Percentiles rank a stretch among this genome's conserved stretches.
Conservation (phyloP, 345 rosid genomes). For the Noccaea bulbosa region DNA sequence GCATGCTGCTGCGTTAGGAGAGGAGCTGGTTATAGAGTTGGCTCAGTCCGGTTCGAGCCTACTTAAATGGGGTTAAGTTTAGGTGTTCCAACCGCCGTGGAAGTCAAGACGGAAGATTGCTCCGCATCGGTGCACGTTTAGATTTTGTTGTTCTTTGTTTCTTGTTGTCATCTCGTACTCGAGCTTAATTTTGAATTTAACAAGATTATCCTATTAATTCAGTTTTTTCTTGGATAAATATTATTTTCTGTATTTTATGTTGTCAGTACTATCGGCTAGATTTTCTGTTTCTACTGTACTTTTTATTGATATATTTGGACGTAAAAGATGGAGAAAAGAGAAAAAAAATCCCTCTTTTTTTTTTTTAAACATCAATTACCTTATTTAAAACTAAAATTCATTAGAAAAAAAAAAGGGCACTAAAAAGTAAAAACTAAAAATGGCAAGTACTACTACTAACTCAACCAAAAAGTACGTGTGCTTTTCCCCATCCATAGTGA, state of each 20-base stretch:
- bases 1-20: slow-evolving; percentile 3
- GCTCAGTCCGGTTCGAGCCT: slow-evolving; percentile 42
- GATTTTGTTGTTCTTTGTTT: neutral
- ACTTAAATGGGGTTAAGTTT: slow-evolving; percentile 38
- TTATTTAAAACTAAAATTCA: neutral
- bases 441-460: neutral
- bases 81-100: slow-evolving; percentile 42
- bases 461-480: slow-evolving; percentile 13
- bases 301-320: neutral
- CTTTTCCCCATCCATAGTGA: slow-evolving; percentile 12
- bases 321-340: neutral
- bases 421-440: neutral
- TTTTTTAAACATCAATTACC: neutral
- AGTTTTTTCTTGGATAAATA: neutral
- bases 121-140: slow-evolving; percentile 55
- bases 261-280: neutral
- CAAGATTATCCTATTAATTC: slow-evolving; percentile 11
- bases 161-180: neutral
- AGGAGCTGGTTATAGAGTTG: slow-evolving; percentile 13
- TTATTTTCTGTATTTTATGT: neutral
- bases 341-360: neutral
- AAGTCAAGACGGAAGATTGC: slow-evolving; percentile 51
- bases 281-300: neutral
- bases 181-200: slow-evolving; percentile 3
- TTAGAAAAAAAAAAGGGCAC: too few species aligned